Conservation (phyloP, 106 monocot genomes). For the Triglochin maritima region DNA sequence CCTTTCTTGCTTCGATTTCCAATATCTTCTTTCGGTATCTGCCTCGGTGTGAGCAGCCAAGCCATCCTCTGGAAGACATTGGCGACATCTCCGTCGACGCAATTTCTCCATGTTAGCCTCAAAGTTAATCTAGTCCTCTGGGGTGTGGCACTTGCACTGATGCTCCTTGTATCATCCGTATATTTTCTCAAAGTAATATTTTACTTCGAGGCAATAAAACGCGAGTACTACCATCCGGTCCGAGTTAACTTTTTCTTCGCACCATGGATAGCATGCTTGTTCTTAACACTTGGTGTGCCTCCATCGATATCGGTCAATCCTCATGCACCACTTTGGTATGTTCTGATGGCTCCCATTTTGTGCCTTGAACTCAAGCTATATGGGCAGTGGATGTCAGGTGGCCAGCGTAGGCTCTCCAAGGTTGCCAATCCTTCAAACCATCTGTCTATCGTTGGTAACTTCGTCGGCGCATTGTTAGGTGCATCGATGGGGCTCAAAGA, state of each 20-base stretch:
- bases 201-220: slow-evolving; percentile 12
- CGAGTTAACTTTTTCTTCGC: slow-evolving; percentile 23
- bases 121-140: slow-evolving; percentile 11
- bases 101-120: slow-evolving; percentile 5
- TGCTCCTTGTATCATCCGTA: not conserved
- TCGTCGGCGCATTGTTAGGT: slow-evolving; percentile 73
- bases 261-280: slow-evolving; percentile 42
- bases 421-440: slow-evolving; percentile 79
- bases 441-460: slow-evolving; percentile 65
- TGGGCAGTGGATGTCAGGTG: slow-evolving; percentile 23
- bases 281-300: slow-evolving; percentile 48
- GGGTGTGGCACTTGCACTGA: slow-evolving; percentile 8
- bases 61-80: slow-evolving; percentile 23
- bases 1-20: slow-evolving; percentile 21
- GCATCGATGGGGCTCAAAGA: slow-evolving; percentile 34
- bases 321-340: slow-evolving; percentile 46
- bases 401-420: slow-evolving; percentile 16
- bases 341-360: slow-evolving; percentile 64
- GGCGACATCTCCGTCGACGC: slow-evolving; percentile 2
- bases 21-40: slow-evolving; percentile 12
- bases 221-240: slow-evolving; percentile 15
- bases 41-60: slow-evolving; percentile 19
- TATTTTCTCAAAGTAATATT: slow-evolving; percentile 16
- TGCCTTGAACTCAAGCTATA: slow-evolving; percentile 72
- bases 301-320: slow-evolving; percentile 16